A percentile compares a stretch with the other conserved stretches of the same genome.
Evolutionary conservation across 1,139 yeast genomes (phyloP).

Genomic region (Meyerozyma carpophila): DNA sequence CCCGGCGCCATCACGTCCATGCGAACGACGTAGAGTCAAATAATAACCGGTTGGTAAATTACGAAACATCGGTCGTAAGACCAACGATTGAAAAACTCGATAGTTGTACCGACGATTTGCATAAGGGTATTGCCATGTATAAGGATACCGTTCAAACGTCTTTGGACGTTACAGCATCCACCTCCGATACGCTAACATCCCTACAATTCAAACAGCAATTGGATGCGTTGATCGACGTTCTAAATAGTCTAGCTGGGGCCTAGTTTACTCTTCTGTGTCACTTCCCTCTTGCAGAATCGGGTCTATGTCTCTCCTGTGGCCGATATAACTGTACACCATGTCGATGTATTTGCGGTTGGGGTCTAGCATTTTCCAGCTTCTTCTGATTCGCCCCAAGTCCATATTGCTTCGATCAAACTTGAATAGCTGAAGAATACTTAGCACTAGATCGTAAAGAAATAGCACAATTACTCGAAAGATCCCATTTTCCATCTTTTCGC

Average conservation of each 20-base stretch:
- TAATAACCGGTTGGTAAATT: conserved; percentile 6
- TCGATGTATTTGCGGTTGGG: conserved; percentile 38
- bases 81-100: conserved; percentile 10
- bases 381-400: conserved; percentile 41
- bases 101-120: conserved; percentile 5
- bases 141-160: background rate
- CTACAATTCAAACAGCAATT: conserved; percentile 15
- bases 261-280: background rate
- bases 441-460: conserved; percentile 28
- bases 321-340: conserved; percentile 32
- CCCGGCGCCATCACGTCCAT: conserved; percentile 9
- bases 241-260: conserved; percentile 11
- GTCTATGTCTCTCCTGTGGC: conserved; percentile 8
- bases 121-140: conserved; percentile 2
- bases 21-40: conserved; percentile 8
- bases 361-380: conserved; percentile 40
- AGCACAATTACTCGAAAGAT: conserved; percentile 21
- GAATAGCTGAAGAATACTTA: conserved; percentile 25
- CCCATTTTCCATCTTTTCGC: conserved; percentile 4
- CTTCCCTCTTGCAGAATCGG: background rate
- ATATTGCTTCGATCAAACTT: conserved; percentile 35
- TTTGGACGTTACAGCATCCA: conserved; percentile 2
- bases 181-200: conserved; percentile 6
- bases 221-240: conserved; percentile 14
- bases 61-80: conserved; percentile 5